phyloP scores from a whole-genome alignment of 805 yeast genomes.

The Torulaspora microellipsoides region DNA sequence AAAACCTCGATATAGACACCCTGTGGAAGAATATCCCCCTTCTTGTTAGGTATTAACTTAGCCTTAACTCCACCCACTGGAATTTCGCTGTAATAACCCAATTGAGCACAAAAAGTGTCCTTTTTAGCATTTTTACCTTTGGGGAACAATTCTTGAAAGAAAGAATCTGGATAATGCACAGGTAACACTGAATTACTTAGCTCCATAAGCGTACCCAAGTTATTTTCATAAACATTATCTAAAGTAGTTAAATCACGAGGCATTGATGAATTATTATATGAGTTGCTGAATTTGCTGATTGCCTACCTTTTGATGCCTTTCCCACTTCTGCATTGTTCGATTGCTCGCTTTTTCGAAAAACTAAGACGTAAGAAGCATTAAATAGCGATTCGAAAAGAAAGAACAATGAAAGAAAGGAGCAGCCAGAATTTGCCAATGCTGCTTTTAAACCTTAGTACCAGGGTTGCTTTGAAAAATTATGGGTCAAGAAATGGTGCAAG shows the following conservation, averaged over 20 bases:
- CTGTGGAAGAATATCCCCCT: conserved; percentile 41
- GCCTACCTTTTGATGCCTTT: too few species aligned
- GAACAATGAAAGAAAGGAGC: too few species aligned
- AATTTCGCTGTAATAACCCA: conserved; percentile 64
- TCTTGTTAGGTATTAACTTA: conserved; percentile 41
- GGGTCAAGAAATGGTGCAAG: too few species aligned
- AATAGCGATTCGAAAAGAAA: too few species aligned
- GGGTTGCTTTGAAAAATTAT: not conserved
- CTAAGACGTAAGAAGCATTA: too few species aligned
- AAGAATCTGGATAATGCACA: conserved; percentile 19
- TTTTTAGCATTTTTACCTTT: conserved; percentile 11
- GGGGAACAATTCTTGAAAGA: conserved; percentile 24
- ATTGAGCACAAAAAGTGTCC: conserved; percentile 22
- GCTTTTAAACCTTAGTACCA: not conserved
- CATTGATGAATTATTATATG: conserved; percentile 8
- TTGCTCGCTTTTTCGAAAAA: too few species aligned
- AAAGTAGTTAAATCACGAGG: conserved; percentile 20
- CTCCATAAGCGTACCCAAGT: conserved; percentile 25
- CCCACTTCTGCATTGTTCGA: too few species aligned
- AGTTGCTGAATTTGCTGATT: too few species aligned
- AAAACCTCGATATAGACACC: conserved; percentile 60
- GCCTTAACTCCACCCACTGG: conserved; percentile 78
- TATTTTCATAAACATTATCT: conserved; percentile 27
- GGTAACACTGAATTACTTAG: conserved; percentile 19
- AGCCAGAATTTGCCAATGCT: not conserved